These are phyloP conservation scores for Trichoderma citrinoviride DNA, from an alignment of 2,329 filamentous ascomycete genomes.

Conservation along the genomic window DNA sequence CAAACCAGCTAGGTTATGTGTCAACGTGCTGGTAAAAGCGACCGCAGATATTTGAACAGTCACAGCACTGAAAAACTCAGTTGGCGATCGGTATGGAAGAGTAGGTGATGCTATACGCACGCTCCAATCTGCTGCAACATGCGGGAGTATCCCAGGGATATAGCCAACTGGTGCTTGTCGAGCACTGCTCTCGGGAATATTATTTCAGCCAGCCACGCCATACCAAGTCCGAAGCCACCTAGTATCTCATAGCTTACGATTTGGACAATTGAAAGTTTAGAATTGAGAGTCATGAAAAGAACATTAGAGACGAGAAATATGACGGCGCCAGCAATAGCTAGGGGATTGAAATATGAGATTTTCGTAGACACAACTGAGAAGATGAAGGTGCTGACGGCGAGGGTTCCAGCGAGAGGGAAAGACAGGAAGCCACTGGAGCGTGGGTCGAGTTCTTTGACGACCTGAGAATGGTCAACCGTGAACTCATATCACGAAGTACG, in stretches of 20 bases:
- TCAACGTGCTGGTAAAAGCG: not conserved
- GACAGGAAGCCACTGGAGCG: not conserved
- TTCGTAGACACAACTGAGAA: slow-evolving; percentile 8
- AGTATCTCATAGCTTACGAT: slow-evolving; percentile 1
- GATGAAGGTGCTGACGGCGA: not conserved
- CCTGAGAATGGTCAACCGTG: not conserved
- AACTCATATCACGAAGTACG: not conserved
- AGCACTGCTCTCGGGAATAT: slow-evolving; percentile 8
- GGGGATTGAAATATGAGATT: not conserved
- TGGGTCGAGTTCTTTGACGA: not conserved
- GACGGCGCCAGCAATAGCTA: not conserved
- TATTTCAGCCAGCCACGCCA: slow-evolving; percentile 10
- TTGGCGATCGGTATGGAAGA: not conserved
- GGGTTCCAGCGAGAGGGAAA: not conserved
- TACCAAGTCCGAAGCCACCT: slow-evolving; percentile 3
- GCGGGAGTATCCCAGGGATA: slow-evolving; percentile 1
- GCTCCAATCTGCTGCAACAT: slow-evolving; percentile 12
- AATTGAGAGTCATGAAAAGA: not conserved
- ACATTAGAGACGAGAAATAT: not conserved
- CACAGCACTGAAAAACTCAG: not conserved
- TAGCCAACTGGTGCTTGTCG: not conserved
- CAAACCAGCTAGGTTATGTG: not conserved
- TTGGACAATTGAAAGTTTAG: not conserved
- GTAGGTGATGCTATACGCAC: not conserved
- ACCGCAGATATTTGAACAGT: not conserved